Evolutionary conservation across 768 basidiomycete genomes (phyloP).

Genomic region (Phanerochaete carnosa): DNA sequence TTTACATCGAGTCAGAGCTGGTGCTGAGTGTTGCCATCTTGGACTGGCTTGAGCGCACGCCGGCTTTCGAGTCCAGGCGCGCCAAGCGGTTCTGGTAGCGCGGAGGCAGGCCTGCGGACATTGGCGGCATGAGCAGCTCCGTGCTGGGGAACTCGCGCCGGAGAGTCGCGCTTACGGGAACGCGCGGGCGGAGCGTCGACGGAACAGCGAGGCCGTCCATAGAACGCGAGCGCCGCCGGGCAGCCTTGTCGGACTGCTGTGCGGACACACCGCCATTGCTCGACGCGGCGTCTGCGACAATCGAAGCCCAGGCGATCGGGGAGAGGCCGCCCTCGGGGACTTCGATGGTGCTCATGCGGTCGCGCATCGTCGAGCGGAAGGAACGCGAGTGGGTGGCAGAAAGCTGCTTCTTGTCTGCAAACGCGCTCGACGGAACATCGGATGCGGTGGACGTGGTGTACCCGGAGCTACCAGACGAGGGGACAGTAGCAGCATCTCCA

Average conservation of each 20-base stretch:
- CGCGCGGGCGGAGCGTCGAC: conserved; percentile 9
- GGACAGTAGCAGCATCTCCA: neutral
- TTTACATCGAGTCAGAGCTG: neutral
- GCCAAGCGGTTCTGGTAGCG: neutral
- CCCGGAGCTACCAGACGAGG: conserved; percentile 2
- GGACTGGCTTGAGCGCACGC: neutral
- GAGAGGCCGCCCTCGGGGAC: conserved; percentile 12
- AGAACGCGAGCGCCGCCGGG: conserved; percentile 21
- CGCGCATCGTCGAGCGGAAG: conserved; percentile 11
- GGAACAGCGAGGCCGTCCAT: conserved; percentile 15
- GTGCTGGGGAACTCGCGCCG: neutral
- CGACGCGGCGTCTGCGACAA: conserved; percentile 13
- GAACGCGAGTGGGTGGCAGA: conserved; percentile 9
- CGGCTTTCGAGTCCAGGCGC: conserved; percentile 1
- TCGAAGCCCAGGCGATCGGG: conserved; percentile 18
- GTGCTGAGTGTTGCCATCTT: neutral
- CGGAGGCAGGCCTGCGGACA: neutral
- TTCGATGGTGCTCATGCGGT: conserved; percentile 10
- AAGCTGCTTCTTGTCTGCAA: conserved; percentile 6
- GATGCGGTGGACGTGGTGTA: conserved; percentile 12
- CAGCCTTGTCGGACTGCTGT: conserved; percentile 12
- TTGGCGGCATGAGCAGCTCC: neutral
- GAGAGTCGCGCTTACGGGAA: conserved; percentile 10
- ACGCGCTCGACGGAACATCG: conserved; percentile 16
- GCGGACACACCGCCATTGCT: conserved; percentile 15